Percentiles rank a stretch among this genome's conserved stretches.
Evolutionary conservation across 2,329 filamentous ascomycete species (phyloP).

Genomic region (Colletotrichum kahawae): DNA sequence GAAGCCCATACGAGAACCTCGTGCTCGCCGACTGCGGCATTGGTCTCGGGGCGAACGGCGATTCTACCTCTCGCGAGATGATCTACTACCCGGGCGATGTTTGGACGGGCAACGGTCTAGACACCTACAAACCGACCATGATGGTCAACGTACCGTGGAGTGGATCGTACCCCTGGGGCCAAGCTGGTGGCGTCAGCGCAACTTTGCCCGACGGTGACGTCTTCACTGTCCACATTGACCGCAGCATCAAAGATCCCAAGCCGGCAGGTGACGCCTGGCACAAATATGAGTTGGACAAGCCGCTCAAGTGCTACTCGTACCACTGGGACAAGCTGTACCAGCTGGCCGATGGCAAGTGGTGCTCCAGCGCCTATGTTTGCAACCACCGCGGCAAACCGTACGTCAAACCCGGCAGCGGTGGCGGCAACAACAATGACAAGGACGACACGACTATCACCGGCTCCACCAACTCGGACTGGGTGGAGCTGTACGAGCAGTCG

Average conservation of each 20-base stretch:
- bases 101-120: not conserved
- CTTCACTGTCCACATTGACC: not conserved
- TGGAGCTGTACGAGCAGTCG: not conserved
- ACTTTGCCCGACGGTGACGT: not conserved
- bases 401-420: not conserved
- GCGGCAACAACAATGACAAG: not conserved
- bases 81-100: not conserved
- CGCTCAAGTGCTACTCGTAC: not conserved
- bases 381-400: not conserved
- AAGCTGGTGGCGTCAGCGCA: not conserved
- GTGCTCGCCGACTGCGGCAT: not conserved
- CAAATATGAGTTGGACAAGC: not conserved
- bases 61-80: not conserved
- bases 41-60: not conserved
- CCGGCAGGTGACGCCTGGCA: not conserved
- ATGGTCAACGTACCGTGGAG: not conserved
- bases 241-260: not conserved
- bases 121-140: not conserved
- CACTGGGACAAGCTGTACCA: not conserved
- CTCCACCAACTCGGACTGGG: not conserved
- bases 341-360: not conserved
- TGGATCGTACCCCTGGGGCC: not conserved
- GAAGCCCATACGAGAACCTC: not conserved
- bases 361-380: not conserved
- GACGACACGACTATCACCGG: not conserved